A percentile compares a stretch with the other conserved stretches of the same genome.
These are phyloP conservation scores for Pyracantha coccinea DNA, from an alignment of 331 rosid genomes.

Conservation along the genomic window DNA sequence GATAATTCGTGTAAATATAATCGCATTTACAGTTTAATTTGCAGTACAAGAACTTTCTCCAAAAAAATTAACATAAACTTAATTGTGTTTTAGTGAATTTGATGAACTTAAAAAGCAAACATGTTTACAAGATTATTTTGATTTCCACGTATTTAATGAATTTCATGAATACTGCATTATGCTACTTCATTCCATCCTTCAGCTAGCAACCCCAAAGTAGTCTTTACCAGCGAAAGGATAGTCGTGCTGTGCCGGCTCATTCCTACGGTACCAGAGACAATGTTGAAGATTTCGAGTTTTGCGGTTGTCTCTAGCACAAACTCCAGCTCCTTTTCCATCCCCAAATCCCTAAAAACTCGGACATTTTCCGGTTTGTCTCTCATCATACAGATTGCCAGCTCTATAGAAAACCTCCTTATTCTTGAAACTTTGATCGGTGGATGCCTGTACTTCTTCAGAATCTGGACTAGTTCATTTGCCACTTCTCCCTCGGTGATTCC, in stretches of 20 bases:
- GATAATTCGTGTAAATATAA: too few species aligned
- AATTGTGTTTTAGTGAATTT: background rate
- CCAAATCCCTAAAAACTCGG: conserved; percentile 35
- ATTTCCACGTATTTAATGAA: background rate
- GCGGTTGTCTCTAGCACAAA: conserved; percentile 79
- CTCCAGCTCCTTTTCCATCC: conserved; percentile 58
- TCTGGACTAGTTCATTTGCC: conserved; percentile 41
- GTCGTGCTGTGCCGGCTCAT: conserved; percentile 63
- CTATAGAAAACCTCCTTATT: conserved; percentile 79
- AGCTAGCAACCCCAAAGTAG: conserved; percentile 50
- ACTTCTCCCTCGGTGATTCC: conserved; percentile 51
- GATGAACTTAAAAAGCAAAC: too few species aligned
- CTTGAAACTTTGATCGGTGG: conserved; percentile 73
- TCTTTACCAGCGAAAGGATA: conserved; percentile 67
- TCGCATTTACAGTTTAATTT: background rate
- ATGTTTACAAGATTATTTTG: background rate
- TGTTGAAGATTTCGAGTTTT: conserved; percentile 87
- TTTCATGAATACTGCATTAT: background rate
- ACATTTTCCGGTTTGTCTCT: conserved; percentile 42
- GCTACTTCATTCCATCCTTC: conserved; percentile 3
- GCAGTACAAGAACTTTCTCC: background rate
- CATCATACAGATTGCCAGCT: conserved; percentile 92
- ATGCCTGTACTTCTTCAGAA: conserved; percentile 47
- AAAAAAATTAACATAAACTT: background rate
- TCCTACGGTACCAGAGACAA: conserved; percentile 88